Base-by-base conservation (phyloP, 73 alveolate species). In the Uronychia setigera region DNA sequence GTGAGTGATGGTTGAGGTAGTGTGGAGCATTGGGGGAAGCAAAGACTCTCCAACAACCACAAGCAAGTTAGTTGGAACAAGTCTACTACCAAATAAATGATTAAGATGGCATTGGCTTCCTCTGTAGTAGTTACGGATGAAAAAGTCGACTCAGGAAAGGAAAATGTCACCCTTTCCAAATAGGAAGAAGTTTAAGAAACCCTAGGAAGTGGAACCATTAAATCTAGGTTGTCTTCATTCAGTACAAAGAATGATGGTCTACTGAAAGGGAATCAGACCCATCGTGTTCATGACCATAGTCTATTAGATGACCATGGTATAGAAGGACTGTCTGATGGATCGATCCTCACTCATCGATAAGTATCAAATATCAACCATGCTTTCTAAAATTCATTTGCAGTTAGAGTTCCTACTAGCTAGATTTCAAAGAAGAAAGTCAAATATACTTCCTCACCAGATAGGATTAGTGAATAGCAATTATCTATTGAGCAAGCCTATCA, bases 1-100 rank as follows among this genome's bases (percentile, higher is more conserved):
- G 67, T 46, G 67, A 46, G 67, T 46, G 67, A 46, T 46, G 67
- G 67, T 46, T 46, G 67, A 46, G 67, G 67, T 46, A 46, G 67
- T 46, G 67, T 46, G 67, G 67, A 46, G 67, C 5, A 19, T 5
- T 46, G 67, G 67, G 67, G 67, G 19, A 11, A 46, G 67, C 19
- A 5, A 46, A 46, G 19, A 19, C 19, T 11, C 67, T 46, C n/a
- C 67, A 5, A 46, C 5, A 46, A 46, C n/a, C n/a, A n/a, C n/a
- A 46, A 19, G 67, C 67, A 46, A 19, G 19, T 19, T 11, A 46
- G 67, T 19, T 46, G 67, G 67, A 46, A 46, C 67, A 46, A 46
- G 19, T 46, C 67, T 19, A 46, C n/a, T 19, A 46, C 67, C 5
- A 46, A 46, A 19, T 19, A 46, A 46, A 46, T 46, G 67, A 46